Evolutionary conservation across 2,329 filamentous ascomycete genomes (phyloP), one percentile per base, ranked within the genome.

Genomic region (Hypomyces perniciosus): DNA sequence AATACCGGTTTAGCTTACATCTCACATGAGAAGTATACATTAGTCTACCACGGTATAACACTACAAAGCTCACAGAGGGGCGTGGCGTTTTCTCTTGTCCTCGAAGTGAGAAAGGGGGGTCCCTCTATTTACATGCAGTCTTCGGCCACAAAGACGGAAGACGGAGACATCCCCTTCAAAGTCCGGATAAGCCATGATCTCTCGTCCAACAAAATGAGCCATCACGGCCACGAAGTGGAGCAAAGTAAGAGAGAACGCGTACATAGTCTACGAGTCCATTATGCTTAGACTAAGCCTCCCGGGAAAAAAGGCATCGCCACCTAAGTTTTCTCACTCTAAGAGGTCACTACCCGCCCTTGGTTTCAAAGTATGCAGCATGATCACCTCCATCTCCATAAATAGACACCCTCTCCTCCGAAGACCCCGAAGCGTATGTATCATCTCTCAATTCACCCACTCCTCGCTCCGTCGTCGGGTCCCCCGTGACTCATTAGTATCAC

Each of bases 341-440:
- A 41, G 39, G 8, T 31, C 50, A 44, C 40, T 28, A 34, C 45
- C 38, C 31, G 27, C 46, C 48, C 28, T 43, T 33, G 38, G 50
- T 46, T 37, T 20, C 44, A 35, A 42, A n/a, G 34, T 46, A 27
- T 37, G 45, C 45, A 40, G 50, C 50, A 34, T 48, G 40, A 52
- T 48, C 50, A 44, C 43, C 29, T 48, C 37, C 35, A 33, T 44
- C 34, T 31, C 50, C 45, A 44, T 44, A 44, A 48, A 48, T 48
- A 52, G 45, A 47, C 34, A 9, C 34, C 4, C 34, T n/a, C 34
- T 37, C 34, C 12, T 38, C 35, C 35, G 35, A 38, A 12, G 35
- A 6, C 35, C 20, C 10, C 35, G 20, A 20, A 20, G 12, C 12
- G 33, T 12, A 8, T 42, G 13, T 13, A 28, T 37, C 10, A 10